A percentile compares a stretch with the other conserved stretches of the same genome.
Evolutionary conservation across 2,329 filamentous ascomycete genomes (phyloP).

Genomic region (Chrysoporthe austroafricana): DNA sequence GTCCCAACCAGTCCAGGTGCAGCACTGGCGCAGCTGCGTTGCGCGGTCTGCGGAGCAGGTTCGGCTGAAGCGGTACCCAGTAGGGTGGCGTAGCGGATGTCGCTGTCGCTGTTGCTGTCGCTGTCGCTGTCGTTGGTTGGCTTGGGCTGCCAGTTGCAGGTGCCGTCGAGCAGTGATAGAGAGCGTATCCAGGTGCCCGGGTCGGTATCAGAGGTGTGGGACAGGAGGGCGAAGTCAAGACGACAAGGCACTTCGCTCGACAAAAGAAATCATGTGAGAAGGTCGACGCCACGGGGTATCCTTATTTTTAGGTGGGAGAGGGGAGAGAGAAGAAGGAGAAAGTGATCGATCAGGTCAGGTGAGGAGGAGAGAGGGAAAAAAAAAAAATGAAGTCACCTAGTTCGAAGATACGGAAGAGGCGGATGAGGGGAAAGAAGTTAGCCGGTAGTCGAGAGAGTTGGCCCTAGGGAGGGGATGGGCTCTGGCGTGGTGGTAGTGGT

Average conservation of each 20-base stretch:
- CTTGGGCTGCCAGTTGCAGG: too few relatives aligned
- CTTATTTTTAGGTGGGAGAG: not conserved
- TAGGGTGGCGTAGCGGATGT: not conserved
- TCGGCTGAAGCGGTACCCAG: constrained; percentile 7
- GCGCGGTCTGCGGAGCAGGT: constrained; percentile 8
- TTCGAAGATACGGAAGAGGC: not conserved
- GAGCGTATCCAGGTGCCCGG: not conserved
- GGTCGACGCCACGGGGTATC: not conserved
- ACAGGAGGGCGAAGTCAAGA: not conserved
- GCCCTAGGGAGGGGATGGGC: not conserved
- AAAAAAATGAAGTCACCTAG: not conserved
- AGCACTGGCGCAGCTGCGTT: not conserved
- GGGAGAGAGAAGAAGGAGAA: not conserved
- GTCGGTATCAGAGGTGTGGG: constrained; percentile 13
- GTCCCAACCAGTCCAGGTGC: constrained; percentile 6
- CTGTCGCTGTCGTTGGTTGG: too few relatives aligned
- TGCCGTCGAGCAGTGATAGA: not conserved
- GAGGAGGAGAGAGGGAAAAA: constrained; percentile 3
- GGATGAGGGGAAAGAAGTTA: not conserved
- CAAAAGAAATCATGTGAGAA: constrained; percentile 9
- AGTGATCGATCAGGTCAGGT: not conserved
- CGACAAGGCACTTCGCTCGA: not conserved
- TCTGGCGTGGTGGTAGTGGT: not conserved
- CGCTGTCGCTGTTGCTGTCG: not conserved
- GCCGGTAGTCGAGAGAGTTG: not conserved